phyloP scores from a whole-genome alignment of 2,329 filamentous ascomycete species.

The Cladosporium sp. region DNA sequence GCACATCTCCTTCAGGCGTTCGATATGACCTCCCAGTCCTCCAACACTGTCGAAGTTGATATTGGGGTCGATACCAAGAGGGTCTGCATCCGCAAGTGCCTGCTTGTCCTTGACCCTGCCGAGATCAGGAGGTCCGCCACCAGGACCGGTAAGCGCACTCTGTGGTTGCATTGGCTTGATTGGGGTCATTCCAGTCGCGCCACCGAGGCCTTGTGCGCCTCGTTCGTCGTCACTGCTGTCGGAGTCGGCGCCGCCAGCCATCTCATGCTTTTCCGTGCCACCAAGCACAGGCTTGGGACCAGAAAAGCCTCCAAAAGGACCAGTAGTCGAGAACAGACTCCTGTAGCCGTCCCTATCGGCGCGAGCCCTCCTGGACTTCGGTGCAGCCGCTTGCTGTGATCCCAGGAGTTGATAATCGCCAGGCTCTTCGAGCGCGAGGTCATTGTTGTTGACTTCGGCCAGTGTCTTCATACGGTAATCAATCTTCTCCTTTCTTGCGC shows the following conservation, averaged over 20 bases:
- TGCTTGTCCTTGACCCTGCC: slow-evolving; percentile 93
- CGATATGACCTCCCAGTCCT: slow-evolving; percentile 87
- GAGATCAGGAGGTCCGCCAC: slow-evolving; percentile 67
- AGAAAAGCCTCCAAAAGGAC: slow-evolving; percentile 84
- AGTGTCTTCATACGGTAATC: slow-evolving; percentile 72
- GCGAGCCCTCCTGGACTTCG: slow-evolving; percentile 30
- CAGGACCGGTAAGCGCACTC: slow-evolving; percentile 49
- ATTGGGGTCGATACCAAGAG: slow-evolving; percentile 84
- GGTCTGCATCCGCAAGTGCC: slow-evolving; percentile 86
- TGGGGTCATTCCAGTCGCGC: slow-evolving; percentile 62
- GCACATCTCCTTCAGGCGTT: slow-evolving; percentile 98
- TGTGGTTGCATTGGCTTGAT: slow-evolving; percentile 54
- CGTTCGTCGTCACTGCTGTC: slow-evolving; percentile 96
- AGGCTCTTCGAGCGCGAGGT: neutral
- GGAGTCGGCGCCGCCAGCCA: slow-evolving; percentile 77
- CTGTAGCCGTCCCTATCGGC: slow-evolving; percentile 53
- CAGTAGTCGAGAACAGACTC: slow-evolving; percentile 80
- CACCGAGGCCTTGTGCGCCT: slow-evolving; percentile 51
- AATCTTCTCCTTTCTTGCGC: slow-evolving; percentile 64
- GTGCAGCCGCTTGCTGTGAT: slow-evolving; percentile 7
- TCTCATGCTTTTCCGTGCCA: slow-evolving; percentile 70
- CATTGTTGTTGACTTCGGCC: slow-evolving; percentile 8
- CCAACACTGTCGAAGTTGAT: slow-evolving; percentile 95
- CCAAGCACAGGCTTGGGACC: slow-evolving; percentile 67
- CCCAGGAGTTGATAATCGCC: slow-evolving; percentile 6